phyloP scores from a whole-genome alignment of 495 filamentous ascomycete genomes.

The Penicillium paradoxum region DNA sequence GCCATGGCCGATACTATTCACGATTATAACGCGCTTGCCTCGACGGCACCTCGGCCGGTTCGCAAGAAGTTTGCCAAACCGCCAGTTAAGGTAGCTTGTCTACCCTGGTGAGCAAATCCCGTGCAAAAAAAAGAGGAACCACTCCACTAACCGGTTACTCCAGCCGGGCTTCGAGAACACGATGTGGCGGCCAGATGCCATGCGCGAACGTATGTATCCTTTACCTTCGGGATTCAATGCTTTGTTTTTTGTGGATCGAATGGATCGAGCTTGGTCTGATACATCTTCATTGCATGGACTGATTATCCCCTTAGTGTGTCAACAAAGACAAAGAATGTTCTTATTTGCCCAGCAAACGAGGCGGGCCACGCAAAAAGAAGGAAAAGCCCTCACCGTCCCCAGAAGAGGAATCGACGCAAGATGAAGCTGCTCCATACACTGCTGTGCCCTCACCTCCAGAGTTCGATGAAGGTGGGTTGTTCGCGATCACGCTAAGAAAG shows the following conservation, averaged over 20 bases:
- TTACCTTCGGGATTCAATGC: background rate
- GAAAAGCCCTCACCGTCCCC: constrained; percentile 24
- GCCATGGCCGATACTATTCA: constrained; percentile 26
- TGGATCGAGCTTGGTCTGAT: background rate
- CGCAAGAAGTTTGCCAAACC: constrained; percentile 51
- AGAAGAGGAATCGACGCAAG: constrained; percentile 19
- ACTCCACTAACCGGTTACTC: constrained; percentile 6
- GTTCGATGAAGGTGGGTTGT: constrained; percentile 35
- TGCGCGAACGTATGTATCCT: constrained; percentile 49
- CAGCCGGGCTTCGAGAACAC: constrained; percentile 53
- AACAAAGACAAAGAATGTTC: constrained; percentile 49
- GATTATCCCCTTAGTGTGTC: constrained; percentile 38
- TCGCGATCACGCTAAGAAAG: background rate
- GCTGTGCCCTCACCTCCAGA: constrained; percentile 19
- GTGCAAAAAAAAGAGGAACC: background rate
- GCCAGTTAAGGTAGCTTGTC: constrained; percentile 60
- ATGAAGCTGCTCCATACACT: constrained; percentile 20
- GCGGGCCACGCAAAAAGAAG: constrained; percentile 50
- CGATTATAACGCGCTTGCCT: constrained; percentile 13
- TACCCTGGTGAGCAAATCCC: constrained; percentile 49
- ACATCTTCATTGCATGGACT: background rate
- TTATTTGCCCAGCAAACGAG: constrained; percentile 54
- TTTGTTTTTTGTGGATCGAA: background rate
- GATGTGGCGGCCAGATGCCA: constrained; percentile 54
- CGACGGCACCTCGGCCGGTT: constrained; percentile 21